Evolutionary conservation across 2,329 filamentous ascomycete species (phyloP), one percentile per base, ranked within the genome.

Genomic region (Penicillium italicum): DNA sequence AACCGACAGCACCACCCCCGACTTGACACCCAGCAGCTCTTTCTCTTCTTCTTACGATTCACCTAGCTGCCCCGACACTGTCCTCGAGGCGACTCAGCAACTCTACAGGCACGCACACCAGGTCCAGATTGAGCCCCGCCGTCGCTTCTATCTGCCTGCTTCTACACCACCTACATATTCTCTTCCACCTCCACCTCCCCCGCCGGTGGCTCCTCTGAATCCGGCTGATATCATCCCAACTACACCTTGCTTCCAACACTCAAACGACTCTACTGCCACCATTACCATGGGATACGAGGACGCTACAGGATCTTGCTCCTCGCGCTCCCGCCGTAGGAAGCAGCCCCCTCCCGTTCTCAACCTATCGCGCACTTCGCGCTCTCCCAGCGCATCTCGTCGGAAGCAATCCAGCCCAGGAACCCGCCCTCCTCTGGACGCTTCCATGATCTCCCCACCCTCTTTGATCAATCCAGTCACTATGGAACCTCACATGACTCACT

Each of bases 21-120:
- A 74, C 34, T 58, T 75, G 34, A 75, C 72, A 0, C 72, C 72
- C 0, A 74, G 71, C 59, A 74, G 68, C 55, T 75, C 72, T 1
- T 74, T 74, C 57, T 75, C 72, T 24, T 74, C 72, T 1, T 64
- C 66, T 6, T 69, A 72, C 49, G 72, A 71, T 8, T 62, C 66
- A 16, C 61, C 67, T 0, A 57, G 66, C 5, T 70, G 70, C 40
- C 66, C 69, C 0, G 66, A 72, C 37, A 61, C 60, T 0, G 62
- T 68, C 2, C 42, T 69, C 5, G 65, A 62, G 24, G 65, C 66
- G 1, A 68, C 69, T 0, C 63, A 71, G 42, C 66, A 71, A 40
- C 57, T 69, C 0, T 66, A 66, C n/a, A 54, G 65, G 1, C 63
- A 69, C 58, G 62, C 62, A 24, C 60, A 63, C 16, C 60, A 57